phyloP scores from a whole-genome alignment of 2,329 filamentous ascomycete genomes.

The Teratosphaeria epicoccoides region DNA sequence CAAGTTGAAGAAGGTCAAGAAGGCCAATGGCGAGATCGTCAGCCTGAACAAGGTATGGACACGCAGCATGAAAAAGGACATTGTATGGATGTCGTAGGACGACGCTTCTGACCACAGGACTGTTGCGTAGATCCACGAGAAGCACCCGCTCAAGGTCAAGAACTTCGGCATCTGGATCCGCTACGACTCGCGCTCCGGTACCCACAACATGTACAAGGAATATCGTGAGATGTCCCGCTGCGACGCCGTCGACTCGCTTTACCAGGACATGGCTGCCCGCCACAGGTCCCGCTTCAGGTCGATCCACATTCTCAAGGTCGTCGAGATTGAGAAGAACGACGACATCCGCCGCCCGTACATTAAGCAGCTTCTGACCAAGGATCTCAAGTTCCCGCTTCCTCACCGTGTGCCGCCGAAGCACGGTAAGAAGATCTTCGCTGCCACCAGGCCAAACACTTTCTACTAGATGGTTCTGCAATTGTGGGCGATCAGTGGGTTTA shows the following conservation, averaged over 20 bases:
- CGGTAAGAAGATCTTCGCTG: constrained; percentile 85
- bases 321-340: constrained; percentile 89
- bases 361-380: constrained; percentile 92
- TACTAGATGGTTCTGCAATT: constrained; percentile 47
- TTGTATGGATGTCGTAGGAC: not conserved
- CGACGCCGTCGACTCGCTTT: constrained; percentile 90
- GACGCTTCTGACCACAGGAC: not conserved
- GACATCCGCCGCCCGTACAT: constrained; percentile 98
- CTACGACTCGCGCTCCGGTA: constrained; percentile 98
- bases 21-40: constrained; percentile 99
- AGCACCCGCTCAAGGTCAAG: constrained; percentile 99
- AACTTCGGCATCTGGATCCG: constrained; percentile 99
- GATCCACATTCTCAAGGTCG: constrained; percentile 97
- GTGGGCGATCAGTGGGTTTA: not conserved
- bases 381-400: constrained; percentile 95
- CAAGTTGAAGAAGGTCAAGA: constrained; percentile 99
- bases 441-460: constrained; percentile 92
- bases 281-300: constrained; percentile 97
- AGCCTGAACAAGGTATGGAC: constrained; percentile 80
- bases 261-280: constrained; percentile 99
- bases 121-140: constrained; percentile 73
- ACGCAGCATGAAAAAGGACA: not conserved
- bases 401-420: constrained; percentile 80
- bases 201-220: constrained; percentile 99
- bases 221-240: constrained; percentile 97